Base-by-base conservation (phyloP, 371 early-diverging fungal species). In the Aphelidium insulamus region DNA sequence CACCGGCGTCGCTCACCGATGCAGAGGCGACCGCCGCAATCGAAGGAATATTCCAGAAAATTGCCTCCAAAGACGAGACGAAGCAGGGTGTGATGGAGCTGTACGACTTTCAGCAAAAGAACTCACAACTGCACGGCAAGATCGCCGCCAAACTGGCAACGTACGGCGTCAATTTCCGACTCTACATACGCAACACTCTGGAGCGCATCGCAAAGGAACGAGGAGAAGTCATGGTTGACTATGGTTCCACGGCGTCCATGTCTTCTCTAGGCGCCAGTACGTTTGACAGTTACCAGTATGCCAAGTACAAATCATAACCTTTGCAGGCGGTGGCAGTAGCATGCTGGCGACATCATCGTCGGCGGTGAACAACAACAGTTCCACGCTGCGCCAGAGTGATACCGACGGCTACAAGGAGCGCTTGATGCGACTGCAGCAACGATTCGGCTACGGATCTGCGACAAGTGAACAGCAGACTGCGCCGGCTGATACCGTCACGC, bases 61-160 rank as follows among this genome's bases (percentile, higher is more conserved):
- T 82, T 38, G 64, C 68, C 11, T 58, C 66, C n/a, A 49, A 74
- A 29, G 77, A 74, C 25, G 52, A 64, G 32, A 73, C 81, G 0
- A 78, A 76, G 44, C 62, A 69, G 56, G 83, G 79, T 29, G 72
- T 82, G 36, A 30, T 55, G 19, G 77, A 76, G 25, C 47, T 82
- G 26, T 75, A 79, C 41, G 65, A 62, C 30, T 77, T 80, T 50
- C 74, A 72, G 45, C 69, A 71, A 48, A 48, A 52, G 37, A 64
- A 78, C 42, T 70, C 66, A 12, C 40, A 53, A 8, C 63, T 74
- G 33, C 62, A 72, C 46, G 38, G 48, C 27, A 59, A 57, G 33
- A 66, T 80, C 5, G 64, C 66, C 43, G 56, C 53, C 1, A 60
- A 65, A 32, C 43, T 77, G 12, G 45, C 60, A 15, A 57, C 61